These are phyloP conservation scores for Rhodotorula paludigena DNA, from an alignment of 768 basidiomycete species.

Conservation along the genomic window DNA sequence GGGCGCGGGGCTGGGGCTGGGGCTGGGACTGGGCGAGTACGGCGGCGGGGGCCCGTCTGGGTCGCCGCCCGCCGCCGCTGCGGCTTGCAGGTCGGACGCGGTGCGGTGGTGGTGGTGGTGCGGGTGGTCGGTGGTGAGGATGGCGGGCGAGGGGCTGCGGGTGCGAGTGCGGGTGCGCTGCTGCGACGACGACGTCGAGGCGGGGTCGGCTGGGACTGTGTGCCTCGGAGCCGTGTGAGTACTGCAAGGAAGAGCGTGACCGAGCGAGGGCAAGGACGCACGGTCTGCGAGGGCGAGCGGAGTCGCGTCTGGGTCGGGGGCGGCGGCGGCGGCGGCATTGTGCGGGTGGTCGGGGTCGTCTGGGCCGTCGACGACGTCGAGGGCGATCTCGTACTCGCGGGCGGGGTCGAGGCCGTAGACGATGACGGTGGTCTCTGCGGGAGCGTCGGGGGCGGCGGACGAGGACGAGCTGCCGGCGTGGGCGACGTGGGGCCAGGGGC, in stretches of 20 bases:
- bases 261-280: too few relatives aligned
- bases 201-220: too few relatives aligned
- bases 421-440: slow-evolving; percentile 34
- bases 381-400: slow-evolving; percentile 34
- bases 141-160: too few relatives aligned
- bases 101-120: background rate
- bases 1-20: background rate
- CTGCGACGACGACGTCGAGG: too few relatives aligned
- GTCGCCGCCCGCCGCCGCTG: background rate
- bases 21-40: background rate
- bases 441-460: background rate
- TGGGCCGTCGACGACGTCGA: slow-evolving; percentile 25
- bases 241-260: too few relatives aligned
- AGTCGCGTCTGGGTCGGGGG: too few relatives aligned
- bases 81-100: too few relatives aligned
- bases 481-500: background rate
- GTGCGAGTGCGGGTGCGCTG: too few relatives aligned
- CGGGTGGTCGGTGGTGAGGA: too few relatives aligned
- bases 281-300: too few relatives aligned
- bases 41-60: background rate
- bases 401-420: slow-evolving; percentile 33
- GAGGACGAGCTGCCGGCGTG: background rate
- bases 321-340: too few relatives aligned
- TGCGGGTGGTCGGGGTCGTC: background rate
- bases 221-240: too few relatives aligned